A percentile compares a stretch with the other conserved stretches of the same genome.
These are phyloP conservation scores for Monoraphidium neglectum DNA, from an alignment of 139 green algal species.

Conservation along the genomic window DNA sequence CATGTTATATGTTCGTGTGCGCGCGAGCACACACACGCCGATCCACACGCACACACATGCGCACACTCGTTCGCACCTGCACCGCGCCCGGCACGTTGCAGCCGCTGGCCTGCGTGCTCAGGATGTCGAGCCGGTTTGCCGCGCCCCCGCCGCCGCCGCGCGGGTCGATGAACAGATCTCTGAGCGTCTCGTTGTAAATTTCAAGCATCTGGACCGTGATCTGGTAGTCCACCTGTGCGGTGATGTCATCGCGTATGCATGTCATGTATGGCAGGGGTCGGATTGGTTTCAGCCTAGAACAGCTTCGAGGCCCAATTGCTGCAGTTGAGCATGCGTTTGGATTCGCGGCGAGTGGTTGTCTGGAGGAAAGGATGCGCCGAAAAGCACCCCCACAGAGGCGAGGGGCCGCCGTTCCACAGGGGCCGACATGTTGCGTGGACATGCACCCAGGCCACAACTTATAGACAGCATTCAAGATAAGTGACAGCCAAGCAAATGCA, in stretches of 20 bases:
- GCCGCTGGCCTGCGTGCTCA: conserved; percentile 72
- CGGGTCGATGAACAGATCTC: conserved; percentile 66
- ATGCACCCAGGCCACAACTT: too few relatives aligned
- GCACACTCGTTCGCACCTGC: conserved; percentile 47
- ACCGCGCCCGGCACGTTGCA: conserved; percentile 80
- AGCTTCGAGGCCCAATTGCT: neutral
- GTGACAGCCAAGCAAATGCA: too few relatives aligned
- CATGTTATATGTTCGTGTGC: too few relatives aligned
- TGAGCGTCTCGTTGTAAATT: conserved; percentile 95
- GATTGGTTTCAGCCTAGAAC: neutral
- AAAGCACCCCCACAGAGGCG: too few relatives aligned
- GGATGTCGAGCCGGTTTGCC: conserved; percentile 62
- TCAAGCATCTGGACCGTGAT: conserved; percentile 92
- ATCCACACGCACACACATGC: too few relatives aligned
- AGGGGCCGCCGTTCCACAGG: too few relatives aligned
- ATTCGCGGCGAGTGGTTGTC: too few relatives aligned
- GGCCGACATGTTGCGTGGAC: too few relatives aligned
- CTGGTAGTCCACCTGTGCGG: conserved; percentile 62
- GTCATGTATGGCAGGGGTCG: neutral
- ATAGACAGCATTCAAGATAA: too few relatives aligned
- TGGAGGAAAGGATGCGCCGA: too few relatives aligned
- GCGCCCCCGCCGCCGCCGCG: conserved; percentile 15
- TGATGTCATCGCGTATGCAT: neutral
- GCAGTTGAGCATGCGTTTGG: neutral
- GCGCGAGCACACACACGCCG: too few relatives aligned